Evolutionary conservation across 176 grass and related monocot species (phyloP), one percentile per base, ranked within the genome.

Genomic region (Ampelocalamus luodianensis): DNA sequence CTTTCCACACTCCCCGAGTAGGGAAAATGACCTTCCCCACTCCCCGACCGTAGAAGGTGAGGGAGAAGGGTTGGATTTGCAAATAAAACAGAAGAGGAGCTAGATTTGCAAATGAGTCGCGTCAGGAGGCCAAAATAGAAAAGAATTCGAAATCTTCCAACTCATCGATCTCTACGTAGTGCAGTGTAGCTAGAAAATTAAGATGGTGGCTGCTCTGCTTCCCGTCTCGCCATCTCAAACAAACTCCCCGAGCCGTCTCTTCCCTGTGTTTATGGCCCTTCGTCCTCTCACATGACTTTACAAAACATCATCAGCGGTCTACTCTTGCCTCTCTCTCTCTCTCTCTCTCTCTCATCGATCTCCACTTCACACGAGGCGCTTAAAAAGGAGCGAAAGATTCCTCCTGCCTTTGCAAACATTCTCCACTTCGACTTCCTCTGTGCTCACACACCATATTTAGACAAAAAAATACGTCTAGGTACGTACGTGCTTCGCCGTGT

Each of bases 221-320:
- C 23, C 23, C 10, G 23, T 58, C 8, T 26, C 11, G 50, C 74
- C n/a, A n/a, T n/a, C n/a, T n/a, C n/a, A n/a, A n/a, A n/a, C n/a
- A n/a, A n/a, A n/a, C n/a, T n/a, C n/a, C n/a, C n/a, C n/a, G n/a
- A n/a, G n/a, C n/a, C 77, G 15, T 74, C 20, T 49, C 13, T 77
- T 58, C 61, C 65, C 7, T 60, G 68, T 65, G 87, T 90, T 90
- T 87, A 90, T 87, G 74, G 20, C 67, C 23, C 66, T 74, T 34
- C 38, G 26, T 38, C 46, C 27, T 45, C 48, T 66, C 49, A 58
- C 83, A 80, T 80, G 75, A 74, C 82, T 74, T 14, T 70, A 34
- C 62, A n/a, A 42, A 76, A 62, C 49, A 51, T 58, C 56, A 50
- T n/a, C 75, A 84, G 84, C 79, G 80, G 79, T 83, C 66, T 90